Evolutionary conservation across 371 early-diverging fungal genomes (phyloP).

Genomic region (Rhizopus arrhizus): DNA sequence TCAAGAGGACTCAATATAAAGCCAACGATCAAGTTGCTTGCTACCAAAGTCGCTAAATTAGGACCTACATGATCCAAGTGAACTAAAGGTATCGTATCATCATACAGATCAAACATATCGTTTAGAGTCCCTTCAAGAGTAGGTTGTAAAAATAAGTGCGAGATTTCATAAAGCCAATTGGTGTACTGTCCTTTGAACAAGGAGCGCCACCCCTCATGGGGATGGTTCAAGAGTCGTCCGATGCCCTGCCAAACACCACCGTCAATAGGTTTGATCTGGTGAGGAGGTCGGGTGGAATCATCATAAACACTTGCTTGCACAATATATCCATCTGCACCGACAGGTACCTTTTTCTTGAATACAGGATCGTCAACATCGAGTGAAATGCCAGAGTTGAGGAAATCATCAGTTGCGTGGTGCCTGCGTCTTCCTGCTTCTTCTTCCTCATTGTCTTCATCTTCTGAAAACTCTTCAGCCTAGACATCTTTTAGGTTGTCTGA

Average conservation of each 20-base stretch:
- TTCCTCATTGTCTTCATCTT: constrained; percentile 37
- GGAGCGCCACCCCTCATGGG: constrained; percentile 67
- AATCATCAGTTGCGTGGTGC: constrained; percentile 20
- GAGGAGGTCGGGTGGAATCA: constrained; percentile 61
- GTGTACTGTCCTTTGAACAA: constrained; percentile 74
- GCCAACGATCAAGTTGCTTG: constrained; percentile 70
- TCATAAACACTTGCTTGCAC: constrained; percentile 63
- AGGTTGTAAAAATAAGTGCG: constrained; percentile 76
- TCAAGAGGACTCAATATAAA: constrained; percentile 79
- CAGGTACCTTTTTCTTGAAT: constrained; percentile 35
- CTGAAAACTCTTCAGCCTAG: constrained; percentile 16
- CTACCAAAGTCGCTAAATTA: constrained; percentile 71
- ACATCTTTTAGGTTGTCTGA: not conserved
- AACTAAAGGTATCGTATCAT: constrained; percentile 73
- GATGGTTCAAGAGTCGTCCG: constrained; percentile 54
- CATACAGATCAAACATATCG: constrained; percentile 77
- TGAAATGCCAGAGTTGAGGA: constrained; percentile 25
- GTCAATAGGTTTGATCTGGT: constrained; percentile 62
- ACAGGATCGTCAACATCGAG: constrained; percentile 44
- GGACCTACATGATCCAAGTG: constrained; percentile 71
- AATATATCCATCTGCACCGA: constrained; percentile 66
- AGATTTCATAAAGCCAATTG: constrained; percentile 76
- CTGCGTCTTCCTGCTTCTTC: constrained; percentile 20
- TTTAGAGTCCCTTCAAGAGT: constrained; percentile 75
- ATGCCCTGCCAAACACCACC: constrained; percentile 66